Percentiles rank a stretch among this genome's conserved stretches.
Conservation (phyloP, 306 rosid genomes). For the Adenanthera pavonina region DNA sequence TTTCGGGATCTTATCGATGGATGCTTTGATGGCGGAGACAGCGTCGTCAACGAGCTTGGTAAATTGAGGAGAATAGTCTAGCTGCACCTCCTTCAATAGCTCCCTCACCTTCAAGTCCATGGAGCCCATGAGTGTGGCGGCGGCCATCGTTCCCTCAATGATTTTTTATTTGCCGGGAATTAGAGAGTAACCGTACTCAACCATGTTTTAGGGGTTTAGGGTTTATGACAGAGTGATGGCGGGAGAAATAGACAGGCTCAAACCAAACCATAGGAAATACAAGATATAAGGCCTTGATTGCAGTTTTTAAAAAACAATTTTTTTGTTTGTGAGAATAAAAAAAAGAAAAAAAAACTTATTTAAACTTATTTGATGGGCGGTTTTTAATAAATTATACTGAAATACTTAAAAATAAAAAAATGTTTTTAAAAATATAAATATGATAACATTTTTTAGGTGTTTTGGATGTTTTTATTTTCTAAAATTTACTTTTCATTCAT, state of each 20-base stretch:
- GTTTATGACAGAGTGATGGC: slow-evolving; percentile 20
- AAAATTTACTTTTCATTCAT: too few species aligned
- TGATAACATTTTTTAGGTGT: too few species aligned
- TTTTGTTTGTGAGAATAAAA: too few species aligned
- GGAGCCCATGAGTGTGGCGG: slow-evolving; percentile 38
- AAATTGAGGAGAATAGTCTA: slow-evolving; percentile 48
- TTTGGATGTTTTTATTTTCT: too few species aligned
- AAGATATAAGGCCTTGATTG: too few species aligned
- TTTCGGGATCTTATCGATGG: slow-evolving; percentile 66
- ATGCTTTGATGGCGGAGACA: slow-evolving; percentile 56
- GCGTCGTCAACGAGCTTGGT: slow-evolving; percentile 60
- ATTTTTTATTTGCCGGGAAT: too few species aligned
- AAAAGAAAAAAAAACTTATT: too few species aligned
- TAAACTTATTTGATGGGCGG: too few species aligned
- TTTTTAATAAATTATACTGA: too few species aligned
- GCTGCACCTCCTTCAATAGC: slow-evolving; percentile 70
- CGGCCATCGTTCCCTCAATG: slow-evolving; percentile 37
- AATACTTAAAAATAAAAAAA: too few species aligned
- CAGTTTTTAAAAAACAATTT: too few species aligned
- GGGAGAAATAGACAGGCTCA: neutral
- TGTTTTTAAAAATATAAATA: too few species aligned
- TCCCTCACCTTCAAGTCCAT: slow-evolving; percentile 66
- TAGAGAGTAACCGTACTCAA: neutral
- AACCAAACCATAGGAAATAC: neutral
- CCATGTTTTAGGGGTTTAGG: neutral